Base-by-base conservation (phyloP, 148 eudicot species). In the Rhododendron mucronatum region DNA sequence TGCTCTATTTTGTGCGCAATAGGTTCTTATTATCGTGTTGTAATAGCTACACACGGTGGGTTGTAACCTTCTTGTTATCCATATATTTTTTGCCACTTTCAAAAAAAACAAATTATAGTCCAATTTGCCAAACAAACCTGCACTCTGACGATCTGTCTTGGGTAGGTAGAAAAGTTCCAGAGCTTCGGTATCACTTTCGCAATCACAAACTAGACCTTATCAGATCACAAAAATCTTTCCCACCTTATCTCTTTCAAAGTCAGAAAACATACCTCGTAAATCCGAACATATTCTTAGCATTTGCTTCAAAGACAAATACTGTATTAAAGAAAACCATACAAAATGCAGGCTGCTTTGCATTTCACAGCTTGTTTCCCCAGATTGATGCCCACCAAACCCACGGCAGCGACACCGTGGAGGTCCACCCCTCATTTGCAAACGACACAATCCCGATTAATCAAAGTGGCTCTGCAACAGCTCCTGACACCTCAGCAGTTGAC, bases 341-440 rank as follows among this genome's bases (percentile, higher is more conserved):
- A 67, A 87, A 92, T 92, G 96, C 92, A 90, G 90, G 89, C 89
- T 71, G 89, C 89, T 88, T 28, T 87, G 53, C 84, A 76, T 86
- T 84, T 91, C 28, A 53, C 88, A 23, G 87, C 92, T 14, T 15
- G 84, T 85, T 47, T 83, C 63, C 82, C 57, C 59, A 45, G 12
- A 44, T 12, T 14, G 37, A 79, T 5, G 28, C 86, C 86, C 30
- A 30, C 30, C 30, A 30, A 30, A 30, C 30, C 30, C 30, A 30
- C 30, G 30, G 0, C 30, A 30, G 30, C 30, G 0, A 30, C 30
- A 30, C 30, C 30, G 30, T 30, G 30, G 30, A 30, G 30, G 30
- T 30, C 30, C 30, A 30, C 30, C 30, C 30, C 30, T 30, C 30
- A 30, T 30, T 30, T 30, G 30, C 30, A 30, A 30, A 30, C 30